These are phyloP conservation scores for Whalleya microplaca DNA, from an alignment of 2,329 filamentous ascomycete genomes.

Conservation along the genomic window DNA sequence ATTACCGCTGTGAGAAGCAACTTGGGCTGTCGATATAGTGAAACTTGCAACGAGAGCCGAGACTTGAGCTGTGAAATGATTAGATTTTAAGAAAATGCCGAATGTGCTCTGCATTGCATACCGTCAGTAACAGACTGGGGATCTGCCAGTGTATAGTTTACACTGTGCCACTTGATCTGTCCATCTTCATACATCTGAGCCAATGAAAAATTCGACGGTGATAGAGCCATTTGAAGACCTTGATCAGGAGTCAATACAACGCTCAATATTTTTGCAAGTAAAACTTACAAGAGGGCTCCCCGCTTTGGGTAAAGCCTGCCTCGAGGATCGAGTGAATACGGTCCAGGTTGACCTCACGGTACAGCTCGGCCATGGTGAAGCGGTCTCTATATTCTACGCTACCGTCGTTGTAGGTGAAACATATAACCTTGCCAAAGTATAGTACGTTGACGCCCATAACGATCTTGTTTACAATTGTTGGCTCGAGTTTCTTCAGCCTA, in stretches of 20 bases:
- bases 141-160: conserved; percentile 55
- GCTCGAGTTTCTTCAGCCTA: conserved; percentile 65
- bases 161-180: conserved; percentile 60
- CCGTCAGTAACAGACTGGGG: conserved; percentile 54
- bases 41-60: conserved; percentile 65
- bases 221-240: conserved; percentile 65
- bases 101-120: conserved; percentile 34
- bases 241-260: not conserved
- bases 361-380: conserved; percentile 70
- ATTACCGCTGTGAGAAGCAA: conserved; percentile 50
- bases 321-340: conserved; percentile 74
- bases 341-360: conserved; percentile 64
- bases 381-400: conserved; percentile 81
- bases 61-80: conserved; percentile 51
- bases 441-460: conserved; percentile 70
- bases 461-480: conserved; percentile 71
- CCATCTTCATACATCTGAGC: conserved; percentile 62
- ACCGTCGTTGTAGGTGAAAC: conserved; percentile 78
- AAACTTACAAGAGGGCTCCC: conserved; percentile 66
- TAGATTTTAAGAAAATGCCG: conserved; percentile 9
- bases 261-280: not conserved
- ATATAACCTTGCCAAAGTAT: conserved; percentile 72
- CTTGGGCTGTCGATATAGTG: conserved; percentile 54
- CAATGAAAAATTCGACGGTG: conserved; percentile 63
- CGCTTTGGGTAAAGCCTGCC: conserved; percentile 74